Base-by-base conservation (phyloP, 2,329 filamentous ascomycete genomes). In the Sclerotinia nivalis region DNA sequence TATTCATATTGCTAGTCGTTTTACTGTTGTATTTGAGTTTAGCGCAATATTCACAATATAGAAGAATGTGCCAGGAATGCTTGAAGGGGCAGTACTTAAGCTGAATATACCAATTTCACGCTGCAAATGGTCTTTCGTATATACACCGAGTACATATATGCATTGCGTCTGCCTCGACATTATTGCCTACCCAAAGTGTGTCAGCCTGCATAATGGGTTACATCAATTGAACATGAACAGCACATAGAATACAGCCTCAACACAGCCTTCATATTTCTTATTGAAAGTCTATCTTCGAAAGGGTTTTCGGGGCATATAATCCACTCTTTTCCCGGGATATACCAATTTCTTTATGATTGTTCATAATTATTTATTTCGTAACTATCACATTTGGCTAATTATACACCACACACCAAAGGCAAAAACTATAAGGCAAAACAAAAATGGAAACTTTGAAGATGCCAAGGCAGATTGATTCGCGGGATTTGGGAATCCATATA, bases 151-250 rank as follows among this genome's bases (percentile, higher is more conserved):
- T 58, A 37, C 34, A 58, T 58, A 58, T 58, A 8, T 22, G 34
- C 22, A 13, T 58, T 22, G 25, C 7, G 13, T 58, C 55, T 58
- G 55, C 55, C 13, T 34, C 55, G 55, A 58, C 10, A 18, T 58
- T 58, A n/a, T n/a, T n/a, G n/a, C n/a, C n/a, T n/a, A n/a, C n/a
- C 55, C 28, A 58, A 58, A 58, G 55, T 58, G 28, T 58, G 55
- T 40, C 55, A 58, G n/a, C n/a, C 31, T 22, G 55, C n/a, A 22
- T 58, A 15, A 58, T 20, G 15, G 22, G 34, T 22, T 58, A 9
- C 31, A 58, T 22, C 55, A 58, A 58, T 37, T 22, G 34, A 4
- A 37, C 34, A 8, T 10, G n/a, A 58, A 37, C 15, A 58, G n/a
- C 55, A 58, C 34, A 10, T 58, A 37, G 55, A 22, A 58, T 58